Base-by-base conservation (phyloP, 2,329 filamentous ascomycete genomes). In the Elsinoe australis region DNA sequence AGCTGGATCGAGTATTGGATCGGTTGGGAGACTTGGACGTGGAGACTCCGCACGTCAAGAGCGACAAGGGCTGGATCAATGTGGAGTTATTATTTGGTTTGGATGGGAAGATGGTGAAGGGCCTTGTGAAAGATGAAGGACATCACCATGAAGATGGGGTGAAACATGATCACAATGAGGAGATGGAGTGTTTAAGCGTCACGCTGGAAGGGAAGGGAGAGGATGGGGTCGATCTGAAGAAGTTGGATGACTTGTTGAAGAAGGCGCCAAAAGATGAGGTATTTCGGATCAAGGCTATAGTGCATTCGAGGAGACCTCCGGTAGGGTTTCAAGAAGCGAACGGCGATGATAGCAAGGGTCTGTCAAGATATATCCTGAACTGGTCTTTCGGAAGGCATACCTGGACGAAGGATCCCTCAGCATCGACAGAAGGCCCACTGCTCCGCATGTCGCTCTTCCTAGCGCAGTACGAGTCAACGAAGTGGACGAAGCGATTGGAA, bases 341-440 rank as follows among this genome's bases (percentile, higher is more conserved):
- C 14, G 56, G 62, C 9, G 55, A 59, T 5, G 53, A 58, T 2
- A 53, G 55, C 21, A 61, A 67, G 42, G 56, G 64, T 5, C 55
- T 61, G 10, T 55, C 60, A 6, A 74, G 85, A 49, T 95, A 92
- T 62, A 95, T 98, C 35, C 75, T 98, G 51, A 98, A 98, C 64
- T 98, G 92, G 92, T 92, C 92, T 0, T 98, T 98, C 67, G 88
- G 88, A 0, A 77, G 92, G 22, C 98, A 92, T 90, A 94, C 81
- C 0, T 95, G 90, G 61, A 94, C 88, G 1, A 73, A 78, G 4
- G 68, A 81, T 3, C 56, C 64, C 1, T 55, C 58, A 3, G 61
- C 59, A 1, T 46, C 52, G 4, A 48, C 54, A 1, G 55, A 54
- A 8, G 51, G 50, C 5, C 64, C 72, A 1, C 66, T 73, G 12